Conservation (phyloP, 2,329 filamentous ascomycete genomes). For the Alternaria angustiovoidea region DNA sequence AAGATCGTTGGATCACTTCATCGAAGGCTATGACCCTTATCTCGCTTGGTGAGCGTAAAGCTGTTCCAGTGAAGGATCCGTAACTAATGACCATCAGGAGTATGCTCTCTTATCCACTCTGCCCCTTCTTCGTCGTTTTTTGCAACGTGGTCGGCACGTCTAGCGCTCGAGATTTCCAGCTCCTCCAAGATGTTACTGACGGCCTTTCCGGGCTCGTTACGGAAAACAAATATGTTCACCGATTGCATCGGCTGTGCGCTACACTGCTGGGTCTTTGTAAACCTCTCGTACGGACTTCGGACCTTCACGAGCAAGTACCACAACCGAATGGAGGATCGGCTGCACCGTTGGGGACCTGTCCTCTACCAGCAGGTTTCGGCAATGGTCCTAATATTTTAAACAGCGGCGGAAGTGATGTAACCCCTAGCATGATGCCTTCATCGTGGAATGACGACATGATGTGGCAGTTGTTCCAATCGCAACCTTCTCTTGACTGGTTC, state of each 20-base stretch:
- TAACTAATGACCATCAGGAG: slow-evolving; percentile 34
- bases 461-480: slow-evolving; percentile 45
- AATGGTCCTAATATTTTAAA: slow-evolving; percentile 1
- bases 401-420: slow-evolving; percentile 1
- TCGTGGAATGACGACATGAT: slow-evolving; percentile 47
- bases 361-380: slow-evolving; percentile 1
- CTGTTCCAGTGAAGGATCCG: no score
- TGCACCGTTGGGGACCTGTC: not conserved
- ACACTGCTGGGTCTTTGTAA: slow-evolving; percentile 42
- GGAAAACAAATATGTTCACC: slow-evolving; percentile 42
- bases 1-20: slow-evolving; percentile 36
- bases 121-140: slow-evolving; percentile 48
- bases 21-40: slow-evolving; percentile 43
- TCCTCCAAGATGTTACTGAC: slow-evolving; percentile 41
- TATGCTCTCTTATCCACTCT: slow-evolving; percentile 45
- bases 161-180: slow-evolving; percentile 38
- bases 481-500: slow-evolving; percentile 48
- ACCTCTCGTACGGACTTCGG: slow-evolving; percentile 32
- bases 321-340: not conserved
- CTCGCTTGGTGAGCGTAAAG: slow-evolving; percentile 33
- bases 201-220: slow-evolving; percentile 37
- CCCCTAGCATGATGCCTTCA: slow-evolving; percentile 20
- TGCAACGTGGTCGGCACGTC: slow-evolving; percentile 50
- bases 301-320: not conserved
- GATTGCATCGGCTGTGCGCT: slow-evolving; percentile 38